Evolutionary conservation across 192 early-diverging fungal species (phyloP).

Genomic region (Backusella liffmaniae): DNA sequence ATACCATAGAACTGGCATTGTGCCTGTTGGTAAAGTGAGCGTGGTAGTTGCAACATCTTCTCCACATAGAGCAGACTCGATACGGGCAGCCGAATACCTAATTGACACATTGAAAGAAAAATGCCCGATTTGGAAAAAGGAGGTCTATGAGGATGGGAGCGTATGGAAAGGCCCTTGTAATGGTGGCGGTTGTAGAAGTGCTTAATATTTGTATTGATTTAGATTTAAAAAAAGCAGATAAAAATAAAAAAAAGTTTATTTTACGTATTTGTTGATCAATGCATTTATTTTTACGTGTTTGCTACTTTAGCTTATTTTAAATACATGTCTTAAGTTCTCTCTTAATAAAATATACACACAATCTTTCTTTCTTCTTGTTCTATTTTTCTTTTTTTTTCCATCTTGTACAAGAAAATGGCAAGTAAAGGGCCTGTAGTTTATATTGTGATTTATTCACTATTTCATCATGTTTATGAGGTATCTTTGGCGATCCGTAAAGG

Average conservation of each 20-base stretch:
- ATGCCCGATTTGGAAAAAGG: constrained; percentile 95
- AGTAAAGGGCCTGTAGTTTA: constrained; percentile 46
- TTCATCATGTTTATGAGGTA: constrained; percentile 72
- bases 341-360: neutral
- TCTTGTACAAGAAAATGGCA: neutral
- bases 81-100: constrained; percentile 76
- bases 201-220: neutral
- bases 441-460: constrained; percentile 68
- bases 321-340: neutral
- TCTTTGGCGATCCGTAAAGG: constrained; percentile 64
- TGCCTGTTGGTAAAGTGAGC: constrained; percentile 77
- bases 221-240: neutral
- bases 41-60: constrained; percentile 81
- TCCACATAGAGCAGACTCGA: constrained; percentile 75
- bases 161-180: constrained; percentile 37
- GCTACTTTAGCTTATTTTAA: neutral
- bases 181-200: neutral
- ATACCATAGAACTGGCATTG: constrained; percentile 77
- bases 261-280: neutral
- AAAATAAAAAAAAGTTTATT: neutral
- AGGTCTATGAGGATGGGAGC: constrained; percentile 80
- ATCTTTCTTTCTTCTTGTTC: neutral
- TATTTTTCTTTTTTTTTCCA: neutral
- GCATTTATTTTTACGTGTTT: neutral
- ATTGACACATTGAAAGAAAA: constrained; percentile 88